Evolutionary conservation across 352 stramenopile genomes (phyloP), one percentile per base, ranked within the genome.

Genomic region (Plasmopara viticola): DNA sequence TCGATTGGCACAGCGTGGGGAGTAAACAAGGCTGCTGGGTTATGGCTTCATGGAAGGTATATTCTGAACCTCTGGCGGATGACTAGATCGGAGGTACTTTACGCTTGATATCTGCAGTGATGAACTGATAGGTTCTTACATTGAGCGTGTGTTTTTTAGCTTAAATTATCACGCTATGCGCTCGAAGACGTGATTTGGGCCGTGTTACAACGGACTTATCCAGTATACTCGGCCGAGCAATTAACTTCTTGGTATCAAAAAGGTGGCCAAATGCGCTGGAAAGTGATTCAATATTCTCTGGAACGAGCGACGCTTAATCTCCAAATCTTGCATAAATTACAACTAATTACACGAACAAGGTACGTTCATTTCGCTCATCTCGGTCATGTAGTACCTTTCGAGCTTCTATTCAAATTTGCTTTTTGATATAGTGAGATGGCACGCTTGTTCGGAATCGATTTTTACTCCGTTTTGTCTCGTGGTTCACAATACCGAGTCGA

Each of bases 401-500:
- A 25, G 20, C 20, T 25, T 25, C 35, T 48, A 20, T 52, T 42
- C 30, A 12, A 42, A 15, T 17, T 42, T 33, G 18, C 29, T 45
- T 7, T 52, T 45, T 2, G 4, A 44, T 55, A 0, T n/a, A 93
- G 78, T 53, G 92, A 97, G 51, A 96, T 97, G 84, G 88, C 92
- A 17, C 74, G 90, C 8, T 61, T 97, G 14, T 95, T 97, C 73
- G 93, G 93, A 7, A 97, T 97, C 48, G 88, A 97, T 44, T 97
- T 98, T 46, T 96, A 93, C 66, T 96, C 87, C 0, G 88, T 96
- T 7, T 66, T 98, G 0, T 96, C 81, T 10, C 75, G 93, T 10
- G 93, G 93, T 2, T 97, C 90, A 8, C 93, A 98, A 56, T 98
- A 94, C 60, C 78, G 91, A 42, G 92, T 98, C 13, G 93, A 98